These are phyloP conservation scores for Phylloporus sp. DNA, from an alignment of 768 basidiomycete genomes.

Conservation along the genomic window DNA sequence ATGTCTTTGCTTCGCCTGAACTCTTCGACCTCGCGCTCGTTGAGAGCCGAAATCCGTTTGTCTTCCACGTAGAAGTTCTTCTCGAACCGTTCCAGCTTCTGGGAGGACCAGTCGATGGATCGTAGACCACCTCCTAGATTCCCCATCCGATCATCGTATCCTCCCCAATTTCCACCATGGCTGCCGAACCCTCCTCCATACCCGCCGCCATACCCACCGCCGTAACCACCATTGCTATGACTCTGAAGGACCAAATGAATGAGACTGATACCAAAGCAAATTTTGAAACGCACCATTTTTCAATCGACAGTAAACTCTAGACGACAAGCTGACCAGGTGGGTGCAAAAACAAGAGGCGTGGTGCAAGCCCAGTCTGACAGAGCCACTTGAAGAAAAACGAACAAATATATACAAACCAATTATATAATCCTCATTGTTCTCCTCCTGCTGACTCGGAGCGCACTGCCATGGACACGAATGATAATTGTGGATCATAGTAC, in stretches of 20 bases:
- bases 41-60: conserved; percentile 70
- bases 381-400: conserved; percentile 16
- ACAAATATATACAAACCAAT: conserved; percentile 10
- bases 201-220: conserved; percentile 29
- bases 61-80: conserved; percentile 98
- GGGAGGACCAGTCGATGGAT: conserved; percentile 77
- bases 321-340: background rate
- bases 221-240: conserved; percentile 33
- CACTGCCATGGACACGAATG: conserved; percentile 7
- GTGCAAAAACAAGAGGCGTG: conserved; percentile 16
- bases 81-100: conserved; percentile 82
- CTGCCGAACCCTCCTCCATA: conserved; percentile 28
- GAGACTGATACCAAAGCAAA: accelerated
- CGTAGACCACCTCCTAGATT: conserved; percentile 79
- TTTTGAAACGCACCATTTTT: conserved; percentile 18
- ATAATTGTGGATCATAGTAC: conserved; percentile 4
- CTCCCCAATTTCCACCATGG: conserved; percentile 33
- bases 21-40: conserved; percentile 84
- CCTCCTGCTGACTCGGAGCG: background rate
- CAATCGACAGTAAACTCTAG: background rate
- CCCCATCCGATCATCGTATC: conserved; percentile 64
- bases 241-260: conserved; percentile 17
- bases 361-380: conserved; percentile 12
- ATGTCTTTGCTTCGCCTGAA: conserved; percentile 85
- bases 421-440: conserved; percentile 1